A percentile compares a stretch with the other conserved stretches of the same genome.
These are phyloP conservation scores for Glycine tomentella DNA, from an alignment of 306 rosid genomes.

Conservation along the genomic window DNA sequence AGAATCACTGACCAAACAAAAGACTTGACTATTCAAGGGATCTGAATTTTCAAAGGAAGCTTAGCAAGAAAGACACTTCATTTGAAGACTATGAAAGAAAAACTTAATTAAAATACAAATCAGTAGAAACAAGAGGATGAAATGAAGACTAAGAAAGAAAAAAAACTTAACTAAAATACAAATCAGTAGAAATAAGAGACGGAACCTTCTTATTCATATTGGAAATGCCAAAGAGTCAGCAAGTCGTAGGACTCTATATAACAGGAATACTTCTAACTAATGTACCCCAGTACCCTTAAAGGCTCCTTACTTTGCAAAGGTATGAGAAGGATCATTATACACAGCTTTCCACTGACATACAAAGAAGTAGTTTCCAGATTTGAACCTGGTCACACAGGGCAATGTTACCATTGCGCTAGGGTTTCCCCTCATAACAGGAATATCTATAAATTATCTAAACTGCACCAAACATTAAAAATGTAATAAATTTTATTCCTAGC, in stretches of 20 bases:
- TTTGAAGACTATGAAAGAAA: constrained; percentile 3
- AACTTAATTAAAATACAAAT: background rate
- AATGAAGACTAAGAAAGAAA: constrained; percentile 1
- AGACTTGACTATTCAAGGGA: constrained; percentile 9
- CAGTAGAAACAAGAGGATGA: background rate
- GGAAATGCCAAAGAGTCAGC: background rate
- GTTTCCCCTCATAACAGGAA: background rate
- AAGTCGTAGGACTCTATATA: background rate
- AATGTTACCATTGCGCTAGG: background rate
- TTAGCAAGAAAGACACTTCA: background rate
- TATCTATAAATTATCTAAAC: constrained; percentile 8
- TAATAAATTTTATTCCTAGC: background rate
- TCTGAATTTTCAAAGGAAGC: background rate
- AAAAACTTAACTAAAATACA: background rate
- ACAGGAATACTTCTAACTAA: background rate
- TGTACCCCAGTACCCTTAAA: background rate
- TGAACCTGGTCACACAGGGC: background rate
- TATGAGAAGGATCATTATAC: background rate
- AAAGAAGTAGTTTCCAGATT: background rate
- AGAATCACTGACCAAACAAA: constrained; percentile 10
- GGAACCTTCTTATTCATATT: background rate
- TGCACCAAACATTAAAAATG: background rate
- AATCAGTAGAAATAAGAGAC: background rate
- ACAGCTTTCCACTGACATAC: background rate
- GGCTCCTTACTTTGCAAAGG: background rate